phyloP scores from a whole-genome alignment of 129 eudicot species.

The Smallanthus sonchifolius region DNA sequence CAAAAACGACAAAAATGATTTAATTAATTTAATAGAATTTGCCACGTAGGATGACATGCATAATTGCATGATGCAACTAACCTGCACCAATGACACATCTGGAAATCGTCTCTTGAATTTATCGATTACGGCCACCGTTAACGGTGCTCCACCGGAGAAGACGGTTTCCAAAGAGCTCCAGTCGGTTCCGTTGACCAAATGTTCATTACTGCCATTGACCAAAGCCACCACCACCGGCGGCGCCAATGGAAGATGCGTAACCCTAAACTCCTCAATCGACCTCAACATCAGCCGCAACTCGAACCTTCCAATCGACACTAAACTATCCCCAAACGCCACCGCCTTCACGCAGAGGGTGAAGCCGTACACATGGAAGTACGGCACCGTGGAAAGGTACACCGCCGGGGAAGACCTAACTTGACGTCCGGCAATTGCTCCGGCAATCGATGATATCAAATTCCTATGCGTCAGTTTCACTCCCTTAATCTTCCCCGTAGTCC shows the following conservation, averaged over 20 bases:
- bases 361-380: constrained; percentile 62
- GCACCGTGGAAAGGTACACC: constrained; percentile 46
- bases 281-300: constrained; percentile 31
- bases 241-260: constrained; percentile 45
- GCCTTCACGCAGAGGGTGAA: constrained; percentile 23
- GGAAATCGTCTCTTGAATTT: constrained; percentile 39
- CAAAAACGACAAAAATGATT: neutral
- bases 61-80: constrained; percentile 13
- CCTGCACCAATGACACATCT: constrained; percentile 39
- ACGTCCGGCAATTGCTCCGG: constrained; percentile 26
- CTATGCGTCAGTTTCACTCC: constrained; percentile 57
- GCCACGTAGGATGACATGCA: constrained; percentile 4
- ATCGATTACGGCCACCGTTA: constrained; percentile 33
- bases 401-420: constrained; percentile 34
- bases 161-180: constrained; percentile 46
- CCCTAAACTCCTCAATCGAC: constrained; percentile 44
- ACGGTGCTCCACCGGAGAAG: constrained; percentile 49
- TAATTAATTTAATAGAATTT: neutral
- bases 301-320: constrained; percentile 37
- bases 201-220: constrained; percentile 22
- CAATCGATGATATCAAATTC: constrained; percentile 43
- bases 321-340: constrained; percentile 41
- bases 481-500: constrained; percentile 66
- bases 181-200: constrained; percentile 7
- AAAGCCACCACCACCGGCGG: constrained; percentile 58